Conservation (phyloP, 2,329 filamentous ascomycete species). For the Clonostachys solani region DNA sequence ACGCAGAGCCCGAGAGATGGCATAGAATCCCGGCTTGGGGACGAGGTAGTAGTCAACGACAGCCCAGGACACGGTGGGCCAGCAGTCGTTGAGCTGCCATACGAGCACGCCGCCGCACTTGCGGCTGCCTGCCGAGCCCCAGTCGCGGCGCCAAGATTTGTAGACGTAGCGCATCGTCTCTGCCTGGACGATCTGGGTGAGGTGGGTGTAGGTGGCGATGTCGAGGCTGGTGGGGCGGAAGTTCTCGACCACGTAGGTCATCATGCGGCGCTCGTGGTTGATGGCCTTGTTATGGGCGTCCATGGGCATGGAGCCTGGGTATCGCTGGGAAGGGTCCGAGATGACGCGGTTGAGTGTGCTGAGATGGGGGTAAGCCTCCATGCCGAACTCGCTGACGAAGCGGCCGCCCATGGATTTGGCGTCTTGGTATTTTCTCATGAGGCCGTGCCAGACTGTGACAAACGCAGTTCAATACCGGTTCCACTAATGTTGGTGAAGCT, state of each 20-base stretch:
- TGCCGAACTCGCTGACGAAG: constrained; percentile 80
- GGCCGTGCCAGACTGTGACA: constrained; percentile 59
- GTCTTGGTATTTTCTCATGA: constrained; percentile 73
- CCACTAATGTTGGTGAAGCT: neutral
- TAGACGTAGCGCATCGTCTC: constrained; percentile 48
- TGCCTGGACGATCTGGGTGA: constrained; percentile 51
- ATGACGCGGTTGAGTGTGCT: constrained; percentile 66
- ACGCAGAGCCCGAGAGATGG: constrained; percentile 52
- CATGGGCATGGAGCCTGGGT: constrained; percentile 66
- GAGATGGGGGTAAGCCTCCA: constrained; percentile 66
- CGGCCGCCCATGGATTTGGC: constrained; percentile 66
- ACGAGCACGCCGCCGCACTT: constrained; percentile 62
- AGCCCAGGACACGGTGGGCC: constrained; percentile 63
- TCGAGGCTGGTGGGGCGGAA: constrained; percentile 48
- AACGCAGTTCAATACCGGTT: neutral
- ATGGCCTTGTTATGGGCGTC: constrained; percentile 83
- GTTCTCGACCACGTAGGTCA: constrained; percentile 74
- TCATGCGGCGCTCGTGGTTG: constrained; percentile 70
- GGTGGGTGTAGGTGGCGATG: constrained; percentile 71
- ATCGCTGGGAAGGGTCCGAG: constrained; percentile 42
- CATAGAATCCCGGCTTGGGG: constrained; percentile 55
- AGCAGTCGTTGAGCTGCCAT: constrained; percentile 70
- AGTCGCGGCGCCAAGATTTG: constrained; percentile 56
- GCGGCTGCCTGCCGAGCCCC: constrained; percentile 50
- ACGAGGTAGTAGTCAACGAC: constrained; percentile 60